These are phyloP conservation scores for Coemansia sp. DNA, from an alignment of 192 early-diverging fungal species.

Conservation along the genomic window DNA sequence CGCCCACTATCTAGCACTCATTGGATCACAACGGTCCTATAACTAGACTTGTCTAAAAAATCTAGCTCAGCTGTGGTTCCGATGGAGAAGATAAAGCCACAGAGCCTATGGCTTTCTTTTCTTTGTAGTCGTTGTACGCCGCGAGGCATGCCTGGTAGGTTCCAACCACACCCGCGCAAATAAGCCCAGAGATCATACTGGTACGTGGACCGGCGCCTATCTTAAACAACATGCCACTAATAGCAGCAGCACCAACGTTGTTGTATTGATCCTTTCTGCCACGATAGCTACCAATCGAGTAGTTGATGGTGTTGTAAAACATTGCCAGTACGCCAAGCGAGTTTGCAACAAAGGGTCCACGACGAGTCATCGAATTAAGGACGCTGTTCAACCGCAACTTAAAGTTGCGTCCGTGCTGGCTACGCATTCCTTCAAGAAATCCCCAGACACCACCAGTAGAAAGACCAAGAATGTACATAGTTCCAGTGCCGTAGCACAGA, in stretches of 20 bases:
- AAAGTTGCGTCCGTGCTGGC: constrained; percentile 60
- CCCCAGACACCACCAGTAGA: constrained; percentile 73
- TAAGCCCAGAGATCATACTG: constrained; percentile 55
- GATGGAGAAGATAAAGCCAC: constrained; percentile 31
- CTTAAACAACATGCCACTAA: constrained; percentile 79
- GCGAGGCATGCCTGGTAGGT: constrained; percentile 47
- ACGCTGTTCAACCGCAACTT: constrained; percentile 81
- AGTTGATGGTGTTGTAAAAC: constrained; percentile 78
- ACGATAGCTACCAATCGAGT: constrained; percentile 62
- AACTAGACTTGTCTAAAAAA: too few species aligned
- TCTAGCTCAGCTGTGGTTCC: constrained; percentile 35
- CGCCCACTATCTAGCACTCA: too few species aligned
- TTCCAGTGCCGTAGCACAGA: constrained; percentile 82
- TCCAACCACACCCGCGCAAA: constrained; percentile 62
- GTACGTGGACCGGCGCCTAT: constrained; percentile 63
- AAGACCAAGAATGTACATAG: constrained; percentile 74
- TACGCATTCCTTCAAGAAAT: constrained; percentile 71
- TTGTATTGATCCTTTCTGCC: constrained; percentile 68
- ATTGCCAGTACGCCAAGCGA: constrained; percentile 78
- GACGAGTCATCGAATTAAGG: constrained; percentile 78
- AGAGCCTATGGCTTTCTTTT: constrained; percentile 19
- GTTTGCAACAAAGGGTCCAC: constrained; percentile 84
- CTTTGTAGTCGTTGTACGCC: constrained; percentile 33
- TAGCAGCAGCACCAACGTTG: constrained; percentile 69
- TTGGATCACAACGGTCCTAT: too few species aligned